phyloP scores from a whole-genome alignment of 202 grass and related monocot species.

The Hordeum pubiflorum region DNA sequence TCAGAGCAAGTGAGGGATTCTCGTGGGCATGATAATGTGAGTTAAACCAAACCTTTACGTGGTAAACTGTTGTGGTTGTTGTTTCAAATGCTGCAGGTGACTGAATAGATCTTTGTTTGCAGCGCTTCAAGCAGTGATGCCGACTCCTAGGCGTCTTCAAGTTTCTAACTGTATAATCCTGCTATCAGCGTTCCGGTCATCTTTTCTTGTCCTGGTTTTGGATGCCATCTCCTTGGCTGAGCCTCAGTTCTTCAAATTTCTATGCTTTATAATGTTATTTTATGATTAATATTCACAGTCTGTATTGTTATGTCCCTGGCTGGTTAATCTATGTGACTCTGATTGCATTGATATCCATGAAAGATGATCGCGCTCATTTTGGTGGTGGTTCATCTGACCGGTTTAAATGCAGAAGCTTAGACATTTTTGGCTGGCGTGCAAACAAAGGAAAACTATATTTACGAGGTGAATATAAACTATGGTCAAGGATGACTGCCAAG shows the following conservation, averaged over 20 bases:
- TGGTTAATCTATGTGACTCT: neutral
- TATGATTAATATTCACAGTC: neutral
- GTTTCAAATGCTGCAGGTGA: neutral
- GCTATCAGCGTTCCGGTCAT: neutral
- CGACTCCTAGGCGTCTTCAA: no score
- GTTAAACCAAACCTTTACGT: neutral
- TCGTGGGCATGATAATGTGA: constrained; percentile 35
- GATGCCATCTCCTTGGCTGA: neutral
- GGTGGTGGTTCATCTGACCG: no score
- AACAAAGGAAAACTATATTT: no score
- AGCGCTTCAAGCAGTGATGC: constrained; percentile 39
- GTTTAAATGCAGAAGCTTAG: no score
- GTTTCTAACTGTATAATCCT: no score
- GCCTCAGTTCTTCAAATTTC: neutral
- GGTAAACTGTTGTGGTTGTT: neutral
- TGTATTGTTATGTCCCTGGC: neutral
- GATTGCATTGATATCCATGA: no score
- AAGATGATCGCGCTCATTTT: no score
- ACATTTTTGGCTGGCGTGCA: no score
- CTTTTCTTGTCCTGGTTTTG: neutral
- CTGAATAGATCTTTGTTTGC: constrained; percentile 4
- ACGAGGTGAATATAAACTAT: no score
- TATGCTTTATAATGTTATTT: neutral
- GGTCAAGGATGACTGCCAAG: no score
- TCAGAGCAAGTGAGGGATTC: constrained; percentile 45